Conservation (phyloP, 176 grass and related monocot species). For the Melocanna baccifera region DNA sequence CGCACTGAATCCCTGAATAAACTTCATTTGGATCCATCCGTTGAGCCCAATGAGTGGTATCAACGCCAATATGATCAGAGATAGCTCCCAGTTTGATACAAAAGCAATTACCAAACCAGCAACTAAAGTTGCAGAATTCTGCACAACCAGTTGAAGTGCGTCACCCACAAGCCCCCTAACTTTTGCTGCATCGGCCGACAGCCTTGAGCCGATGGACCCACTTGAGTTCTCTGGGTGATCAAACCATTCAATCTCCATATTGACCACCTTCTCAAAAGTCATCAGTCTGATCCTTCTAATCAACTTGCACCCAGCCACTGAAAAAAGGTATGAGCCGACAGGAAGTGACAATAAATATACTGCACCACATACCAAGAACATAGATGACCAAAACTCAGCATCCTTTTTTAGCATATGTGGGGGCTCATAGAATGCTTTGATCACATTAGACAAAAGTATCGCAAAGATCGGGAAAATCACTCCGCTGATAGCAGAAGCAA, state of each 20-base stretch:
- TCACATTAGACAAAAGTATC: conserved; percentile 64
- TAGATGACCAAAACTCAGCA: conserved; percentile 70
- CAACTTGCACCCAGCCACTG: conserved; percentile 66
- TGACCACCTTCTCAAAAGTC: conserved; percentile 69
- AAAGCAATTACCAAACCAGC: conserved; percentile 69
- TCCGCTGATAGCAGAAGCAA: conserved; percentile 63
- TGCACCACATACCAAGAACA: conserved; percentile 70
- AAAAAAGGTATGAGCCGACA: conserved; percentile 61
- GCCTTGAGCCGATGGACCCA: conserved; percentile 67
- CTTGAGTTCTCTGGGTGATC: conserved; percentile 68
- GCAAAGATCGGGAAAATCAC: conserved; percentile 72
- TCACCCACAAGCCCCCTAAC: conserved; percentile 73
- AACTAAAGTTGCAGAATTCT: conserved; percentile 63
- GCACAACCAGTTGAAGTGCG: conserved; percentile 60
- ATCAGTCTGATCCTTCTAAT: conserved; percentile 72
- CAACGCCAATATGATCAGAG: conserved; percentile 69
- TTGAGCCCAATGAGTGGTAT: conserved; percentile 70
- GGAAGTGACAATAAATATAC: conserved; percentile 62
- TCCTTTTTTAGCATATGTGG: conserved; percentile 54
- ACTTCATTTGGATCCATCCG: conserved; percentile 77
- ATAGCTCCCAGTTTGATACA: conserved; percentile 66
- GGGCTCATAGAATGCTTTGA: conserved; percentile 65
- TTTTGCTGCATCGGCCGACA: conserved; percentile 67
- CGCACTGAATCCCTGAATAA: conserved; percentile 74
- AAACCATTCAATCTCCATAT: conserved; percentile 81